These are phyloP conservation scores for Magnusiomyces tetraspermus DNA, from an alignment of 1,139 yeast genomes.

Conservation along the genomic window DNA sequence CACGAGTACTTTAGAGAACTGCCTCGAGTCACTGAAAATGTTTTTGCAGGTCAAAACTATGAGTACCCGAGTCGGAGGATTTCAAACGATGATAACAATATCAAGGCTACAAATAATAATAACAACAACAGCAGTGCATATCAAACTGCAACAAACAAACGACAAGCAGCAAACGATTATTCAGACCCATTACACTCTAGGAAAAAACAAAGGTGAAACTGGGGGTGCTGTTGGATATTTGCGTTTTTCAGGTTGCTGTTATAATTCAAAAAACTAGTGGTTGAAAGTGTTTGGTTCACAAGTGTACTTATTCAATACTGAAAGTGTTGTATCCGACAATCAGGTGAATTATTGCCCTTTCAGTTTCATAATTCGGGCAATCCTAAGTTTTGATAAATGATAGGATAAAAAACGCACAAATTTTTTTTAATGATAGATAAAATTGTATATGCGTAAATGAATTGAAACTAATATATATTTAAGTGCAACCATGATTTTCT, in stretches of 20 bases:
- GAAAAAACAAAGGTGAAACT: not conserved
- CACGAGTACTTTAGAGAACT: conserved; percentile 66
- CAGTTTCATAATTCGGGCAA: too few species aligned
- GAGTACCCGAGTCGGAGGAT: conserved; percentile 36
- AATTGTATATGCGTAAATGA: too few species aligned
- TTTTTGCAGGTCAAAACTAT: conserved; percentile 30
- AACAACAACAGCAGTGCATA: not conserved
- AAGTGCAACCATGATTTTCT: too few species aligned
- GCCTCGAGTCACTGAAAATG: conserved; percentile 57
- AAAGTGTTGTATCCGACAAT: too few species aligned
- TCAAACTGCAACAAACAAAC: not conserved
- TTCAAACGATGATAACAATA: conserved; percentile 33
- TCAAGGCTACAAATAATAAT: conserved; percentile 17
- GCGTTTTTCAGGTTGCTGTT: not conserved
- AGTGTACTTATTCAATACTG: too few species aligned
- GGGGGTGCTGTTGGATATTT: not conserved
- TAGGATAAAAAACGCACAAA: too few species aligned
- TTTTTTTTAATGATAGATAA: too few species aligned
- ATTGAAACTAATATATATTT: too few species aligned
- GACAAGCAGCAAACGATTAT: not conserved
- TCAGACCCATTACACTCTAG: not conserved
- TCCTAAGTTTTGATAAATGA: too few species aligned
- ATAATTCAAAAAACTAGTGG: too few species aligned
- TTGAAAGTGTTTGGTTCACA: too few species aligned
- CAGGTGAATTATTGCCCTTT: too few species aligned